Percentiles rank a stretch among this genome's conserved stretches.
Conservation (phyloP, 176 grass and related monocot species). For the Paspalum vaginatum region DNA sequence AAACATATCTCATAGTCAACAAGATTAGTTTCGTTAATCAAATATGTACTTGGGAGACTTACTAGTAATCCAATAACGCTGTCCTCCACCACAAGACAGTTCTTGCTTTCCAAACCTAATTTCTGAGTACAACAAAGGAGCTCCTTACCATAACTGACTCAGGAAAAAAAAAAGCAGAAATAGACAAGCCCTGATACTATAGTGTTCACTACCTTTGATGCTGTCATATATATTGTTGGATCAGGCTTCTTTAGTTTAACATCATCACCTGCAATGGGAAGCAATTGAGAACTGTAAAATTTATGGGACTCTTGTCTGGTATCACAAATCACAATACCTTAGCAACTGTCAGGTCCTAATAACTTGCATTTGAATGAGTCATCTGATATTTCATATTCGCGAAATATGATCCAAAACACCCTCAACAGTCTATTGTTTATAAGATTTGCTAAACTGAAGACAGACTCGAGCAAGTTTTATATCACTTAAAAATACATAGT, state of each 20-base stretch:
- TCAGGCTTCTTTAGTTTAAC: slow-evolving; percentile 96
- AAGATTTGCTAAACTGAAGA: not conserved
- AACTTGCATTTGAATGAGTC: not conserved
- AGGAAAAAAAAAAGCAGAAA: not conserved
- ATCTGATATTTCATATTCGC: not conserved
- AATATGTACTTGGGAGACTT: slow-evolving; percentile 41
- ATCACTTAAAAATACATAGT: not conserved
- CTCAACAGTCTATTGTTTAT: not conserved
- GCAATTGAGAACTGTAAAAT: slow-evolving; percentile 16
- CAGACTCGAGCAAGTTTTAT: not conserved
- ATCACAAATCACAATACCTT: slow-evolving; percentile 1
- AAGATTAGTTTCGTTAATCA: not conserved
- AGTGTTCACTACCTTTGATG: slow-evolving; percentile 64
- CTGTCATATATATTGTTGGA: slow-evolving; percentile 91
- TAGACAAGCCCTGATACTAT: not conserved
- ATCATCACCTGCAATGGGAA: slow-evolving; percentile 73
- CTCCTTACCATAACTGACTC: slow-evolving; percentile 13
- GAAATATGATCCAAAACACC: slow-evolving; percentile 33
- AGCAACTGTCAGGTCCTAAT: slow-evolving; percentile 10
- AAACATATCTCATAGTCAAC: slow-evolving; percentile 21
- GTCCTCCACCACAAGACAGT: slow-evolving; percentile 98
- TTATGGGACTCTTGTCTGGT: not conserved
- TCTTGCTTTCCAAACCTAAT: slow-evolving; percentile 70
- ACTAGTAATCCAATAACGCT: slow-evolving; percentile 95
- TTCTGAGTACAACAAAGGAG: slow-evolving; percentile 57